phyloP scores from a whole-genome alignment of 306 rosid species.

The Cucurbita pepo region DNA sequence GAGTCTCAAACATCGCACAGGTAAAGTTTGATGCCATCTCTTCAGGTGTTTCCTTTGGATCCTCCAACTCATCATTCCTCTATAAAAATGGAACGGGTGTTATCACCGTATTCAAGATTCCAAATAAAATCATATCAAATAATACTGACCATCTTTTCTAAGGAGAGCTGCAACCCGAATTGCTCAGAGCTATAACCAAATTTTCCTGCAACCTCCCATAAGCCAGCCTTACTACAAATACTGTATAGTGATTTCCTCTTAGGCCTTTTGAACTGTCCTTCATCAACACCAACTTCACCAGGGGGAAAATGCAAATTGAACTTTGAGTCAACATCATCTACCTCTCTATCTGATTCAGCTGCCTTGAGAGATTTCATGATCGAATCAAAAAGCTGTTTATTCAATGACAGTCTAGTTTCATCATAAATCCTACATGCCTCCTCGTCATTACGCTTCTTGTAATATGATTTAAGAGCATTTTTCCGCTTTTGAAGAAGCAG shows the following conservation, averaged over 20 bases:
- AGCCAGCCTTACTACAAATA: conserved; percentile 70
- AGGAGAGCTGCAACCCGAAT: conserved; percentile 71
- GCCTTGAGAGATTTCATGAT: conserved; percentile 75
- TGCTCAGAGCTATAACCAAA: conserved; percentile 95
- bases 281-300: conserved; percentile 88
- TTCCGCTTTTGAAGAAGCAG: conserved; percentile 85
- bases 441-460: conserved; percentile 68
- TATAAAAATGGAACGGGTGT: conserved; percentile 7
- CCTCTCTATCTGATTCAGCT: conserved; percentile 93
- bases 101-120: background rate
- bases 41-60: conserved; percentile 93
- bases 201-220: conserved; percentile 92
- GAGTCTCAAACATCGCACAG: conserved; percentile 69
- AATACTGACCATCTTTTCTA: conserved; percentile 47
- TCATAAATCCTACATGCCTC: conserved; percentile 69
- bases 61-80: conserved; percentile 78
- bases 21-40: conserved; percentile 93
- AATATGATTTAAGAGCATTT: conserved; percentile 67
- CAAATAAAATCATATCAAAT: conserved; percentile 2
- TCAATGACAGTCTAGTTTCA: conserved; percentile 56
- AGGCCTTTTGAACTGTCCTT: conserved; percentile 91
- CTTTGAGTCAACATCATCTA: conserved; percentile 95
- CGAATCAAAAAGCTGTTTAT: conserved; percentile 71
- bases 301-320: conserved; percentile 94
- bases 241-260: conserved; percentile 71